Base-by-base conservation (phyloP, 148 eudicot species). In the Silene uniflora region DNA sequence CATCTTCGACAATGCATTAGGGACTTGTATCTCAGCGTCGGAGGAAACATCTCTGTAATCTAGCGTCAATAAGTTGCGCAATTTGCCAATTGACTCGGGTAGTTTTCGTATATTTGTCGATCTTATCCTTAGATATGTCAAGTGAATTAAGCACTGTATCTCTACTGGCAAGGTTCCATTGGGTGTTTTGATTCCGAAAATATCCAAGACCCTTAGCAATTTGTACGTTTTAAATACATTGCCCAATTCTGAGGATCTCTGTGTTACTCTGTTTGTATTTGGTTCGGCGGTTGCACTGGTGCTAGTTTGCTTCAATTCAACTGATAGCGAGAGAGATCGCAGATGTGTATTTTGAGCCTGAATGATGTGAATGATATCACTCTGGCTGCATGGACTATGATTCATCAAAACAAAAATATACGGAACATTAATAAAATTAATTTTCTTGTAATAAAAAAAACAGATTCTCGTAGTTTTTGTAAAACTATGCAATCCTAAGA, bases 131-230 rank as follows among this genome's bases (percentile, higher is more conserved):
- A 83, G 82, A 67, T 83, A 83, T 18, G 75, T 72, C 44, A 83
- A 73, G 77, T 76, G 85, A 73, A 35, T 24, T 54, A n/a, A n/a
- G n/a, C n/a, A n/a, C 18, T 82, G 75, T 35, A 83, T 68, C 46
- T 83, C 71, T 9, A 19, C n/a, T 8, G 85, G 83, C 72, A 84
- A 59, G 71, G 62, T 67, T 14, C 81, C 74, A 39, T 71, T 56
- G 0, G 27, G 10, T 4, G 77, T 39, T n/a, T 25, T 58, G 18
- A 77, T 27, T 10, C 72, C 47, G 7, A 19, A 58, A 19, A 84
- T 60, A n/a, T 71, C 75, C 13, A 84, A 65, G 73, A 84, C 81
- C 65, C 83, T 74, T 18, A 84, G 77, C 55, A 80, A 27, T 62
- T 67, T 74, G 78, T 77, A 84, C 69, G 59, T 65, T 25, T 67